Evolutionary conservation across 371 early-diverging fungal genomes (phyloP), one percentile per base, ranked within the genome.

Genomic region (Choanephora cucurbitarum): DNA sequence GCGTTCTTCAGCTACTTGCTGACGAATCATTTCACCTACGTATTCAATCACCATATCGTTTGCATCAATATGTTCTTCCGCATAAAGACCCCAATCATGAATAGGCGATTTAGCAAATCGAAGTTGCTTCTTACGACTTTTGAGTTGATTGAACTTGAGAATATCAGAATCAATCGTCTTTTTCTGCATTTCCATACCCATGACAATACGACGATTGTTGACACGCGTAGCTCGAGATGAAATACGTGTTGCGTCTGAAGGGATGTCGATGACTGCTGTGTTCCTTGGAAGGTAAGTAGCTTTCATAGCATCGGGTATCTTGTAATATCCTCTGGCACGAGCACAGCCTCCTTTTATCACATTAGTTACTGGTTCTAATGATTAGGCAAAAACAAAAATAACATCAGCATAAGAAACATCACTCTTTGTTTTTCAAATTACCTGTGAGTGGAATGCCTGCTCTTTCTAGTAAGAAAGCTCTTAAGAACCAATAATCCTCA

Each of bases 21-120:
- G 91, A 37, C 99, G 89, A 58, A 99, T 94, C 28, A 92, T 78
- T 78, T 99, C 99, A n/a, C 99, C 99, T 44, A 97, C 91, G 64
- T 99, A 99, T 74, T 98, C 96, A 53, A 99, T 96, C 31, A 99
- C 96, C 81, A 99, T 89, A 52, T 99, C 98, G 63, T 87, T 84
- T 23, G 87, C 87, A 58, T 91, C 91, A 52, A 98, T 95, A 39
- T 80, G 82, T 70, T 96, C 96, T 64, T 87, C 80, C 8, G 97
- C 93, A 86, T 93, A 98, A 58, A 98, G 70, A 0, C 99, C 99
- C 95, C 94, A 97, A 70, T 93, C 93, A 67, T 98, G 99, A 65
- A 98, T 98, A 14, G 84, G 80, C 5, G 91, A 91, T 62, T 89
- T 90, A 1, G 91, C 93, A 68, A 98, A 96, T 39, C 84, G 81